phyloP scores from a whole-genome alignment of 2,329 filamentous ascomycete genomes.

The Cytospora piceicola region DNA sequence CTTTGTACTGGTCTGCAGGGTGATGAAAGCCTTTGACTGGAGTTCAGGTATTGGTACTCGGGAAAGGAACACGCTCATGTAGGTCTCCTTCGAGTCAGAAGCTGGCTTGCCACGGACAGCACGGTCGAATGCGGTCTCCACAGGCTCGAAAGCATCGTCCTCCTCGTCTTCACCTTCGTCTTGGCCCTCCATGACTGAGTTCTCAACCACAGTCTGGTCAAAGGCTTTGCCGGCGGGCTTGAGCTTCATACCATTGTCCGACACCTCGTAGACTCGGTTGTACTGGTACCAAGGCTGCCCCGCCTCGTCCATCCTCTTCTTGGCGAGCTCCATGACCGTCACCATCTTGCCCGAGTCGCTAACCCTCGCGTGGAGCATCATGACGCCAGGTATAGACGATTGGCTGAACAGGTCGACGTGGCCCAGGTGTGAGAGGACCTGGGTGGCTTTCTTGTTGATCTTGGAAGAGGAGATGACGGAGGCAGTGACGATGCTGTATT shows the following conservation, averaged over 20 bases:
- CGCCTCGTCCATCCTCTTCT: slow-evolving; percentile 55
- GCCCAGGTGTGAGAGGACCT: slow-evolving; percentile 50
- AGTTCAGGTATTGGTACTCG: slow-evolving; percentile 58
- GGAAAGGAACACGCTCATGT: slow-evolving; percentile 66
- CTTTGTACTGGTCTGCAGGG: slow-evolving; percentile 50
- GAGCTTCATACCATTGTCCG: slow-evolving; percentile 35
- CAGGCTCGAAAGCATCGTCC: slow-evolving; percentile 58
- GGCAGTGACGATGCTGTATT: slow-evolving; percentile 55
- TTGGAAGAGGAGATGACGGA: slow-evolving; percentile 64
- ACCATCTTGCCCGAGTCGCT: slow-evolving; percentile 66
- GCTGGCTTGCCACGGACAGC: slow-evolving; percentile 51
- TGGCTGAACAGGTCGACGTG: slow-evolving; percentile 36
- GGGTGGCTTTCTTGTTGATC: slow-evolving; percentile 58
- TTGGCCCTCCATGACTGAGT: slow-evolving; percentile 45
- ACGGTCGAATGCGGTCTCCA: slow-evolving; percentile 60
- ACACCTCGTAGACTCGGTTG: slow-evolving; percentile 58
- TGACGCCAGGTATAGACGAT: slow-evolving; percentile 40
- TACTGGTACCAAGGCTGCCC: slow-evolving; percentile 59
- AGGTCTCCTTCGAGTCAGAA: slow-evolving; percentile 49
- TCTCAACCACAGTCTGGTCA: slow-evolving; percentile 42
- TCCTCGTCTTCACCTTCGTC: slow-evolving; percentile 40
- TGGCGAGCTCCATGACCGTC: slow-evolving; percentile 68
- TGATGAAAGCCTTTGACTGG: slow-evolving; percentile 51
- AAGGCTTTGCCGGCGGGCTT: slow-evolving; percentile 1
- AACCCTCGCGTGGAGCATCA: slow-evolving; percentile 56